Base-by-base conservation (phyloP, 163 green algal genomes). In the Trebouxiophyceae sp. region DNA sequence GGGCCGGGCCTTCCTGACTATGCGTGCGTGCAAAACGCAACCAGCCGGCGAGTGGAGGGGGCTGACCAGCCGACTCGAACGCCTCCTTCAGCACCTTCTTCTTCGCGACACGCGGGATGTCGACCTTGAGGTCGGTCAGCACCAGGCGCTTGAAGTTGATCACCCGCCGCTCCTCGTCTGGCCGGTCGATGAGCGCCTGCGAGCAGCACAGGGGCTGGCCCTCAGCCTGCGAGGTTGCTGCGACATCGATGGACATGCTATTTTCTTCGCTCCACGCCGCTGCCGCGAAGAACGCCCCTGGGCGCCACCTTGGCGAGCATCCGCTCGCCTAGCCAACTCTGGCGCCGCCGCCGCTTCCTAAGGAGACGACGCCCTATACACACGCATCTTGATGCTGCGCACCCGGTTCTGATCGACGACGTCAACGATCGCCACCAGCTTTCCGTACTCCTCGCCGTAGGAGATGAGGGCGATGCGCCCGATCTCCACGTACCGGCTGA, bases 371-470 rank as follows among this genome's bases (percentile, higher is more conserved):
- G n/a, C n/a, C n/a, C n/a, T n/a, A n/a, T n/a, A n/a, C n/a, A n/a
- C n/a, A n/a, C n/a, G n/a, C n/a, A n/a, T n/a, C n/a, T n/a, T n/a
- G n/a, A n/a, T n/a, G n/a, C 8, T 8, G 76, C 86, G 71, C 69
- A 97, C 95, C 82, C 91, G 84, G 84, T 95, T 96, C 62, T 93
- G 84, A 79, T 97, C 92, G 22, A 99, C 75, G 12, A 99, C 76
- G 67, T 99, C 94, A 54, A 84, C 84, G 69, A 99, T 97, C 57
- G 96, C 87, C 30, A 97, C 84, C 57, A 98, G 90, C 82, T 97
- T 95, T 78, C 94, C 94, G 72, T 90, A 92, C 32, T 98, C 89
- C 39, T 80, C 61, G 58, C 92, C 94, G 64, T 92, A 97, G 80
- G 93, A 96, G 58, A 97, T 71, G 47, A 98, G 75, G 66, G 85